A percentile compares a stretch with the other conserved stretches of the same genome.
phyloP scores from a whole-genome alignment of 257 asterid genomes.

The Verbena officinalis region DNA sequence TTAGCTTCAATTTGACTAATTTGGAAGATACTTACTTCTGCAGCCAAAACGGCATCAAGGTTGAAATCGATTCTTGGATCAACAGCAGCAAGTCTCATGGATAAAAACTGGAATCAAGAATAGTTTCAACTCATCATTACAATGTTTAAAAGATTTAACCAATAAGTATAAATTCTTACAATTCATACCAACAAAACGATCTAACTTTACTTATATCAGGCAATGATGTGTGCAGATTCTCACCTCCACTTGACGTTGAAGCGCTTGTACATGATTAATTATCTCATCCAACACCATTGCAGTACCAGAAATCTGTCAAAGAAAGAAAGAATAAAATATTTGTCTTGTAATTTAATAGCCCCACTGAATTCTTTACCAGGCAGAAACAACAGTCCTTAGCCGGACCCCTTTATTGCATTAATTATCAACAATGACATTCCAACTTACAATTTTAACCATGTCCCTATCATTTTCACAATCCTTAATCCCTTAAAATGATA shows the following conservation, averaged over 20 bases:
- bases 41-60: slow-evolving; percentile 65
- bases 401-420: neutral
- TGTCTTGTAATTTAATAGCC: neutral
- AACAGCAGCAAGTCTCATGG: slow-evolving; percentile 94
- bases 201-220: slow-evolving; percentile 18
- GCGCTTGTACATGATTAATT: slow-evolving; percentile 91
- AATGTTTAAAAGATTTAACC: neutral
- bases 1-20: too few relatives aligned
- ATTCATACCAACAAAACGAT: neutral
- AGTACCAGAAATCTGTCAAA: slow-evolving; percentile 87
- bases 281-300: slow-evolving; percentile 98
- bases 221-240: slow-evolving; percentile 29
- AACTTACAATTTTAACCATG: too few relatives aligned
- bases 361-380: slow-evolving; percentile 2
- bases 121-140: slow-evolving; percentile 21
- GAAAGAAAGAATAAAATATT: slow-evolving; percentile 8
- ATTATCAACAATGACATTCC: neutral
- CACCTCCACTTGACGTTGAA: slow-evolving; percentile 99
- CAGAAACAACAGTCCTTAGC: neutral
- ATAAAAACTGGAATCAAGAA: slow-evolving; percentile 59
- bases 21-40: slow-evolving; percentile 56
- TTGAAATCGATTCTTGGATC: slow-evolving; percentile 77
- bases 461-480: too few relatives aligned
- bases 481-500: neutral
- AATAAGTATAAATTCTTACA: neutral